These are phyloP conservation scores for Cyclostephanos invisitatus DNA, from an alignment of 108 stramenopile genomes.

Conservation along the genomic window DNA sequence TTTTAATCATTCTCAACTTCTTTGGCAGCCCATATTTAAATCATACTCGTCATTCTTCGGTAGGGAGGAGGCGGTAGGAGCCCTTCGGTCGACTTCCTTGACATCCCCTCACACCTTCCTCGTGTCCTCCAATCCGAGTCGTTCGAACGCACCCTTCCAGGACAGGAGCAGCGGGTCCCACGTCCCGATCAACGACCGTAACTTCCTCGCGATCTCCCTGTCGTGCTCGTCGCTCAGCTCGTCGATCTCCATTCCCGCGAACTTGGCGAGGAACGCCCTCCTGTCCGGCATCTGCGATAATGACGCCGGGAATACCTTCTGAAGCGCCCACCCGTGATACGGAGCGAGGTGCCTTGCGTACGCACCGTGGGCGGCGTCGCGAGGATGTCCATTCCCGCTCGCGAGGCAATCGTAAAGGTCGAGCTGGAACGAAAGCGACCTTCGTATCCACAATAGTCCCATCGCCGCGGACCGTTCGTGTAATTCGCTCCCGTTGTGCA, in stretches of 20 bases:
- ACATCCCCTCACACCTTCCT: constrained; percentile 30
- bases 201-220: constrained; percentile 37
- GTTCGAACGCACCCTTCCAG: constrained; percentile 53
- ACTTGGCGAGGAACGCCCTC: constrained; percentile 31
- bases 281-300: constrained; percentile 37
- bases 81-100: not conserved
- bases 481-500: constrained; percentile 49
- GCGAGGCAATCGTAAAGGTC: constrained; percentile 50
- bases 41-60: not conserved
- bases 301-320: constrained; percentile 40
- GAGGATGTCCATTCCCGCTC: constrained; percentile 13
- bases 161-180: constrained; percentile 45
- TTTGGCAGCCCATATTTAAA: not conserved
- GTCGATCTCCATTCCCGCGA: constrained; percentile 49
- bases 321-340: constrained; percentile 53
- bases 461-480: constrained; percentile 63
- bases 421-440: constrained; percentile 56
- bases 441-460: constrained; percentile 66
- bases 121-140: constrained; percentile 49
- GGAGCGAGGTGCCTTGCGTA: constrained; percentile 41
- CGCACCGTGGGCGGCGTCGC: constrained; percentile 44
- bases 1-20: not conserved
- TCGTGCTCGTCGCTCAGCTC: constrained; percentile 32
- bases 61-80: not conserved
- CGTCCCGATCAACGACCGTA: constrained; percentile 26